phyloP scores from a whole-genome alignment of 2,329 filamentous ascomycete genomes.

The Penicillium oxalicum region DNA sequence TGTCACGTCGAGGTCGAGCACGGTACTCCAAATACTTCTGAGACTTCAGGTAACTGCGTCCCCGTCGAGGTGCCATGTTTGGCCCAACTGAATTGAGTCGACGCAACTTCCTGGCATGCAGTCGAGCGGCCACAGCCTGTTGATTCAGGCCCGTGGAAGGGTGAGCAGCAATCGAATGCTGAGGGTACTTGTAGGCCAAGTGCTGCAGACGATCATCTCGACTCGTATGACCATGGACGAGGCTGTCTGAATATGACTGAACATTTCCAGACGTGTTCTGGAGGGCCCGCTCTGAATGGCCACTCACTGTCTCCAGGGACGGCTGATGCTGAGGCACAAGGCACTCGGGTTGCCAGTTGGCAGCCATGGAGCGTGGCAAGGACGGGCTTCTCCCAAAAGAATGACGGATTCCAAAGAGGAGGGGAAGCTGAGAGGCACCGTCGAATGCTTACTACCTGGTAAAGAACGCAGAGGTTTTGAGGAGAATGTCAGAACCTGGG shows the following conservation, averaged over 20 bases:
- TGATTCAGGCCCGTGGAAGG: conserved; percentile 23
- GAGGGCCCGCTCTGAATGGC: conserved; percentile 34
- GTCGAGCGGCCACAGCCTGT: conserved; percentile 26
- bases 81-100: conserved; percentile 31
- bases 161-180: conserved; percentile 23
- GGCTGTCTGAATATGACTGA: conserved; percentile 35
- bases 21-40: conserved; percentile 43
- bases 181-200: conserved; percentile 34
- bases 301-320: conserved; percentile 30
- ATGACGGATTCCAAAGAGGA: conserved; percentile 37
- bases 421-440: conserved; percentile 26
- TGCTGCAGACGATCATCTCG: conserved; percentile 34
- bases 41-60: conserved; percentile 36
- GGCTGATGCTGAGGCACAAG: conserved; percentile 35
- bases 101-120: conserved; percentile 32
- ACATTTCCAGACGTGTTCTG: conserved; percentile 42
- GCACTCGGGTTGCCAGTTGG: conserved; percentile 38
- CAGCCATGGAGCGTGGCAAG: conserved; percentile 34
- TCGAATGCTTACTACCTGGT: conserved; percentile 35
- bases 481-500: conserved; percentile 40
- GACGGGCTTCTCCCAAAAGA: conserved; percentile 33
- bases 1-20: conserved; percentile 38
- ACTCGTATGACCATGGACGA: conserved; percentile 25
- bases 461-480: conserved; percentile 35
- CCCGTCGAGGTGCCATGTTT: conserved; percentile 22